These are phyloP conservation scores for Fusarium duplospermum DNA, from an alignment of 2,329 filamentous ascomycete genomes.

Conservation along the genomic window DNA sequence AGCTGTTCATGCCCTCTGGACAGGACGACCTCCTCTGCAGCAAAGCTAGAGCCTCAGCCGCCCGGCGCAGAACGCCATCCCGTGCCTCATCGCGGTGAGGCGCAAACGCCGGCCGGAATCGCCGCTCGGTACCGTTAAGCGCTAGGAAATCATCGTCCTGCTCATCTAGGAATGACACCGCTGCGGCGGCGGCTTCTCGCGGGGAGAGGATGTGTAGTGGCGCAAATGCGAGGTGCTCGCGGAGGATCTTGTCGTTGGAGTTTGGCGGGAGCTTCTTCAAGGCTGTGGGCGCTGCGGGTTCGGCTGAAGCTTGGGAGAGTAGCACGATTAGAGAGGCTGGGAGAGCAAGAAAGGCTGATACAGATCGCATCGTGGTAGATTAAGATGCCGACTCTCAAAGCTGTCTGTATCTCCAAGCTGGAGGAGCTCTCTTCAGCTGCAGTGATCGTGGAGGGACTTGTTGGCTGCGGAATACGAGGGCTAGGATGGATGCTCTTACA, in stretches of 20 bases:
- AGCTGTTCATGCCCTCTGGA: slow-evolving; percentile 73
- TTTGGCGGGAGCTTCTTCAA: slow-evolving; percentile 79
- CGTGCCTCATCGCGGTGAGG: slow-evolving; percentile 54
- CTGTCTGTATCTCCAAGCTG: neutral
- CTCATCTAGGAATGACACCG: slow-evolving; percentile 44
- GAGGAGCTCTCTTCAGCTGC: neutral
- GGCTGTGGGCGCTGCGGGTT: slow-evolving; percentile 63
- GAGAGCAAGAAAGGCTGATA: slow-evolving; percentile 51
- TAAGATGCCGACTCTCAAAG: neutral
- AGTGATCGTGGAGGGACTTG: neutral
- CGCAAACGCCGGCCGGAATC: slow-evolving; percentile 64
- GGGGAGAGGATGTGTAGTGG: slow-evolving; percentile 43
- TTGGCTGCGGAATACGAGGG: slow-evolving; percentile 20
- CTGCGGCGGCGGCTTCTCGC: slow-evolving; percentile 47
- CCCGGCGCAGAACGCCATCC: slow-evolving; percentile 53
- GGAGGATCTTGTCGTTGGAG: slow-evolving; percentile 78
- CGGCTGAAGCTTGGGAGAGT: slow-evolving; percentile 52
- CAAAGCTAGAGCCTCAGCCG: slow-evolving; percentile 58
- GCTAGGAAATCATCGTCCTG: slow-evolving; percentile 40
- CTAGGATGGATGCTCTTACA: slow-evolving; percentile 13
- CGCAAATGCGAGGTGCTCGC: slow-evolving; percentile 71
- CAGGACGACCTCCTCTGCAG: slow-evolving; percentile 73
- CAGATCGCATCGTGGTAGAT: slow-evolving; percentile 52
- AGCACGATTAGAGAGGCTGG: slow-evolving; percentile 60
- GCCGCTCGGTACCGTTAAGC: slow-evolving; percentile 32